Evolutionary conservation across 176 grass and related monocot species (phyloP), one percentile per base, ranked within the genome.

Genomic region (Canna indica): DNA sequence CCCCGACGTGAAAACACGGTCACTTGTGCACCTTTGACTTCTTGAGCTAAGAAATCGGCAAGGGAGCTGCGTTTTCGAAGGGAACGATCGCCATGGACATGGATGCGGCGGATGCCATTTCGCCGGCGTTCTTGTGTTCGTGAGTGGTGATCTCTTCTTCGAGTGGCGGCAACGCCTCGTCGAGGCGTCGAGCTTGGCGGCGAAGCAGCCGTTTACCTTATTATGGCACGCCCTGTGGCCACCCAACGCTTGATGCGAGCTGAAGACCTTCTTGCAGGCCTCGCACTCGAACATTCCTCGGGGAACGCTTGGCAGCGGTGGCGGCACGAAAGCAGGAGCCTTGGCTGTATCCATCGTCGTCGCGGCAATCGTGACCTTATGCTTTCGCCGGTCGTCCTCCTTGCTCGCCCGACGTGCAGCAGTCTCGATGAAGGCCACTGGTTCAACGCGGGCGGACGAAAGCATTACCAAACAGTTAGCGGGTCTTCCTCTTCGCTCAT

Each of bases 141-240:
- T 31, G 7, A 64, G 69, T 27, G 32, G 22, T 18, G 22, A 31
- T 36, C 5, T 79, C 66, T 13, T 63, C 56, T 8, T n/a, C 53
- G 22, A 26, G 53, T 4, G 53, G 53, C 0, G 71, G 25, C 45
- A 36, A 27, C 35, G 78, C 57, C 16, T 16, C 62, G 33, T 7
- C 42, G 30, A 48, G 76, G 7, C 77, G 3, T 83, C 74, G 46
- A 80, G 22, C 56, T 59, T 82, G 8, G 75, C 79, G 0, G 86
- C 82, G 32, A 88, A 97, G 69, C 88, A 97, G 0, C 88, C 86
- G 68, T 96, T 96, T 13, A 91, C 88, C 41, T 89, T 97, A 70
- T 91, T 97, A 58, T 97, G 93, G 75, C 93, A 92, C 36, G 93
- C 93, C 7, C 93, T 69, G 72, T 97, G 93, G 0, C 93, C 88